These are phyloP conservation scores for Prunus campanulata DNA, from an alignment of 306 rosid genomes.

Conservation along the genomic window DNA sequence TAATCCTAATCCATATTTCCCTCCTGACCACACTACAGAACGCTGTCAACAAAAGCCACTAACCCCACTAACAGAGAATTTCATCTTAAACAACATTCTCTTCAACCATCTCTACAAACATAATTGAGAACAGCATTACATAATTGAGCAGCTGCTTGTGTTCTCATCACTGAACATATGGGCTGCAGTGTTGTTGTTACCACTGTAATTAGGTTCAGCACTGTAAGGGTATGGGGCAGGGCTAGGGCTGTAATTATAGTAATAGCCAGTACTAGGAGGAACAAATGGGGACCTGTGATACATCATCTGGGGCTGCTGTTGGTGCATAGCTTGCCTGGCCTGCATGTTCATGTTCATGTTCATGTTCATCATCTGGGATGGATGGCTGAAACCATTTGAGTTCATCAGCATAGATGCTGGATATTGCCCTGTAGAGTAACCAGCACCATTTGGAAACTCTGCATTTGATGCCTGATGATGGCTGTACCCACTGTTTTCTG, in stretches of 20 bases:
- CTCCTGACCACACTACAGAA: neutral
- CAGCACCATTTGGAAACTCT: conserved; percentile 26
- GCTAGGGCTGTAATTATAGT: conserved; percentile 43
- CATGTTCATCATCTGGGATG: conserved; percentile 33
- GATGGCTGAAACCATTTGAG: conserved; percentile 59
- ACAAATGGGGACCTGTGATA: conserved; percentile 64
- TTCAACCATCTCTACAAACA: neutral
- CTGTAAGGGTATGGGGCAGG: conserved; percentile 32
- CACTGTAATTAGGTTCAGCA: conserved; percentile 33
- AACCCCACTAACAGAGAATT: neutral
- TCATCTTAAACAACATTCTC: neutral
- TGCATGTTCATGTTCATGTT: conserved; percentile 68
- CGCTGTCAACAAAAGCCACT: neutral
- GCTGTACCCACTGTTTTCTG: conserved; percentile 13
- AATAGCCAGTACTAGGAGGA: conserved; percentile 79
- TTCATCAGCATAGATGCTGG: conserved; percentile 54
- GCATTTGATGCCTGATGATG: conserved; percentile 34
- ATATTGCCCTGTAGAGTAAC: conserved; percentile 42
- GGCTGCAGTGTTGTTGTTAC: conserved; percentile 50
- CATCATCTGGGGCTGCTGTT: conserved; percentile 84
- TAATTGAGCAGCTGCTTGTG: conserved; percentile 66
- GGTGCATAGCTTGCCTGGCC: conserved; percentile 56
- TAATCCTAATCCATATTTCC: neutral
- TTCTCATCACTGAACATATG: conserved; percentile 85
- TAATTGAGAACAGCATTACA: conserved; percentile 34